Evolutionary conservation across 257 asterid genomes (phyloP).

Genomic region (Ajuga chamaepitys): DNA sequence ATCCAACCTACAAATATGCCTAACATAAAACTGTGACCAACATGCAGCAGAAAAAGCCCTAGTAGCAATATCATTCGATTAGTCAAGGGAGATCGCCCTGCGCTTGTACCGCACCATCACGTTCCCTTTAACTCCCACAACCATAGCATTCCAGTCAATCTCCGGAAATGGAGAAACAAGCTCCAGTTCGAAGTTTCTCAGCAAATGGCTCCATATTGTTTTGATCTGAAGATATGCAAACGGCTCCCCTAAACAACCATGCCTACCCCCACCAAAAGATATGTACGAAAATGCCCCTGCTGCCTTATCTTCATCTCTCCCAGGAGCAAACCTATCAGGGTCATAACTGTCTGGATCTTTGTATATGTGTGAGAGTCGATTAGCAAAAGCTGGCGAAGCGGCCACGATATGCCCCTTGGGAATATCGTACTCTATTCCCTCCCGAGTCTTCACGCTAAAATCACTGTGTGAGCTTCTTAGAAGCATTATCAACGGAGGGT

Average conservation of each 20-base stretch:
- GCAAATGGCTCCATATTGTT: conserved; percentile 94
- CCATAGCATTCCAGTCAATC: conserved; percentile 61
- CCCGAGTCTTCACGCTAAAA: conserved; percentile 68
- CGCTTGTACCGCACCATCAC: conserved; percentile 55
- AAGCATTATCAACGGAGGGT: conserved; percentile 92
- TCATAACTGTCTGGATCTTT: conserved; percentile 69
- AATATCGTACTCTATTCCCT: conserved; percentile 69
- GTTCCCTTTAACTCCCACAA: conserved; percentile 50
- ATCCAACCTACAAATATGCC: conserved; percentile 8
- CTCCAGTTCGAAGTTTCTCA: conserved; percentile 74
- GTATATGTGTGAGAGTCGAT: conserved; percentile 55
- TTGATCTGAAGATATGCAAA: conserved; percentile 91
- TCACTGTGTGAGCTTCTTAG: conserved; percentile 81
- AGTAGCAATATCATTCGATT: not conserved
- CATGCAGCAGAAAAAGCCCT: not conserved
- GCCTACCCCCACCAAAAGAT: conserved; percentile 95
- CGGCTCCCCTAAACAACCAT: conserved; percentile 94
- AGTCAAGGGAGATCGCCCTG: conserved; percentile 22
- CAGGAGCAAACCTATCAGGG: conserved; percentile 81
- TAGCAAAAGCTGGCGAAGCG: conserved; percentile 52
- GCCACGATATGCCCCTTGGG: conserved; percentile 60
- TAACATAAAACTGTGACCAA: conserved; percentile 9
- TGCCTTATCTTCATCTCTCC: conserved; percentile 89
- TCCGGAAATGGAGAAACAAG: conserved; percentile 50
- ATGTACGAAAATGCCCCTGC: conserved; percentile 91